phyloP scores from a whole-genome alignment of 1,284 basidiomycete species.

The Irpex sp. region DNA sequence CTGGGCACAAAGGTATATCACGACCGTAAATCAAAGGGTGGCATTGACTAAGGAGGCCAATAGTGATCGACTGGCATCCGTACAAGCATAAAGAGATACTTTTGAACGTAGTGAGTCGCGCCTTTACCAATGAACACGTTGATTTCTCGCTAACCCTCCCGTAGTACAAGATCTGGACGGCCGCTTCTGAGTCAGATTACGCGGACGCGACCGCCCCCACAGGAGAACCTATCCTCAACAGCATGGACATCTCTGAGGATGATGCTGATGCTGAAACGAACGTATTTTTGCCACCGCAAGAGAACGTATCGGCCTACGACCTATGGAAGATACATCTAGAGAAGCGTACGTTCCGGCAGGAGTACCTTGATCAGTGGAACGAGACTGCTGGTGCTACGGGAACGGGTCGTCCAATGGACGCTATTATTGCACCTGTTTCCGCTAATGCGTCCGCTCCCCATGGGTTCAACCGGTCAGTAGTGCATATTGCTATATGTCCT shows the following conservation, averaged over 20 bases:
- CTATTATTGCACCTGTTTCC: conserved; percentile 31
- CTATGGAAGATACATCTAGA: conserved; percentile 36
- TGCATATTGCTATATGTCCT: neutral
- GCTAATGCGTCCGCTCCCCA: conserved; percentile 27
- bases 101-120: conserved; percentile 36
- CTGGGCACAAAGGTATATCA: conserved; percentile 62
- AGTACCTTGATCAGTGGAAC: conserved; percentile 40
- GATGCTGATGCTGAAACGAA: conserved; percentile 6
- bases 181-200: conserved; percentile 22
- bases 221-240: conserved; percentile 31
- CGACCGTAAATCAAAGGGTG: conserved; percentile 41
- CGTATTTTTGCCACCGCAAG: conserved; percentile 7
- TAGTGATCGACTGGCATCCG: conserved; percentile 51
- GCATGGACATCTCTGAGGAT: conserved; percentile 21
- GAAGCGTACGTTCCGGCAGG: conserved; percentile 29
- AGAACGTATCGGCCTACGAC: conserved; percentile 28
- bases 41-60: conserved; percentile 36
- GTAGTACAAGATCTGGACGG: conserved; percentile 25
- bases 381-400: conserved; percentile 29
- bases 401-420: conserved; percentile 40
- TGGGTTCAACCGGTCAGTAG: conserved; percentile 23
- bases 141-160: neutral
- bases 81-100: conserved; percentile 46
- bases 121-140: neutral
- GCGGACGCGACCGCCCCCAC: conserved; percentile 19